Percentiles rank a stretch among this genome's conserved stretches.
phyloP scores from a whole-genome alignment of 768 basidiomycete species.

The Pleurotus platypus region DNA sequence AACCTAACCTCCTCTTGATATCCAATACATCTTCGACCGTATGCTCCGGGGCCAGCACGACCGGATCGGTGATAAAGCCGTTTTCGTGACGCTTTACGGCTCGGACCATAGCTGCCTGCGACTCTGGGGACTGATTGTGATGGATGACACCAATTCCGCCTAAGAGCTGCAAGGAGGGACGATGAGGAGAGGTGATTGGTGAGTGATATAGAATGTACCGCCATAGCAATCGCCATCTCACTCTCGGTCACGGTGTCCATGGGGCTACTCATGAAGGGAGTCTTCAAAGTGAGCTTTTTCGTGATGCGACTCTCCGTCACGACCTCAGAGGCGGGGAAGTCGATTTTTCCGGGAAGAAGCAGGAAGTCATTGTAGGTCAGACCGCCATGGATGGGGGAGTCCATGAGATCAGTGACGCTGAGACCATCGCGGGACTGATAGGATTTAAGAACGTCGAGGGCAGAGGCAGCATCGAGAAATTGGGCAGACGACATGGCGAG shows the following conservation, averaged over 20 bases:
- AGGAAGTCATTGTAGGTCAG: slow-evolving; percentile 98
- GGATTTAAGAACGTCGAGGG: slow-evolving; percentile 69
- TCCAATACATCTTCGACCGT: slow-evolving; percentile 87
- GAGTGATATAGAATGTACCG: slow-evolving; percentile 44
- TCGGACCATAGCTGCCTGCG: slow-evolving; percentile 95
- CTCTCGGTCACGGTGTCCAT: slow-evolving; percentile 99
- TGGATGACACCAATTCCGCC: slow-evolving; percentile 99
- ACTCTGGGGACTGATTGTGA: slow-evolving; percentile 83
- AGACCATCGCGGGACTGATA: slow-evolving; percentile 82
- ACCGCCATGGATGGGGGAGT: slow-evolving; percentile 81
- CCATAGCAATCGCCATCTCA: slow-evolving; percentile 90
- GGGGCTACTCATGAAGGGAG: slow-evolving; percentile 95
- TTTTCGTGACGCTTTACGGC: slow-evolving; percentile 98
- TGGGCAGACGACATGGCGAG: slow-evolving; percentile 21
- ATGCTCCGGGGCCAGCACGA: slow-evolving; percentile 78
- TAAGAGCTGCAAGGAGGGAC: slow-evolving; percentile 51
- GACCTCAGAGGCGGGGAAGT: slow-evolving; percentile 83
- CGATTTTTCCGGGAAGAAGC: slow-evolving; percentile 90
- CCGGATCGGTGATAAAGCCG: slow-evolving; percentile 95
- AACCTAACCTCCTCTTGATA: slow-evolving; percentile 88
- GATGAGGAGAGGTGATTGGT: neutral
- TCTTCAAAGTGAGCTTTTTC: slow-evolving; percentile 87
- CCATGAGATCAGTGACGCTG: slow-evolving; percentile 80
- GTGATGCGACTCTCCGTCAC: slow-evolving; percentile 84
- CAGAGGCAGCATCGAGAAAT: slow-evolving; percentile 66